Conservation (phyloP, 1,284 basidiomycete species). For the Tilletia setariae region DNA sequence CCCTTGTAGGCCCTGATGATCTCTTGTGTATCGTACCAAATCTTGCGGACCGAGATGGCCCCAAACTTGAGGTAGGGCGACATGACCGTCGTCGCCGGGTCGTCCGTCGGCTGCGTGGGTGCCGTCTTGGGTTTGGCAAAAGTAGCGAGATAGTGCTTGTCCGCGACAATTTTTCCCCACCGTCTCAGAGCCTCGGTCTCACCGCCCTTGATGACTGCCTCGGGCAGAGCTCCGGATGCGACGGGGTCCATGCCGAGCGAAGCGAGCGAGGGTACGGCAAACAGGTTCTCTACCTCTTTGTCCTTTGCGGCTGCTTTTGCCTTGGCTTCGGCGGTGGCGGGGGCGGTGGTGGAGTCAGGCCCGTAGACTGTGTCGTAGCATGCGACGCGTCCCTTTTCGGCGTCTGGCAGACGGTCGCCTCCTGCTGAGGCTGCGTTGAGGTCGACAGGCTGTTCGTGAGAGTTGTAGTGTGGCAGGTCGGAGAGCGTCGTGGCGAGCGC, state of each 20-base stretch:
- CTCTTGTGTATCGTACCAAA: conserved; percentile 41
- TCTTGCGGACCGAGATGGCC: conserved; percentile 55
- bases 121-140: conserved; percentile 61
- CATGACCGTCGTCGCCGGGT: conserved; percentile 54
- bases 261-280: conserved; percentile 59
- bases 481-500: conserved; percentile 33
- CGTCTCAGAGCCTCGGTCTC: conserved; percentile 58
- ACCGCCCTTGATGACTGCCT: conserved; percentile 56
- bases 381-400: conserved; percentile 25
- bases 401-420: conserved; percentile 30
- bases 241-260: conserved; percentile 58
- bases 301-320: conserved; percentile 43
- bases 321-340: no score
- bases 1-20: conserved; percentile 40
- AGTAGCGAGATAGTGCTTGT: conserved; percentile 55
- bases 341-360: conserved; percentile 33
- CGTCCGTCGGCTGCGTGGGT: conserved; percentile 29
- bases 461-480: conserved; percentile 35
- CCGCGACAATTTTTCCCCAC: conserved; percentile 56
- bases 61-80: conserved; percentile 61
- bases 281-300: conserved; percentile 39
- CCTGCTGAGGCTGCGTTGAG: conserved; percentile 37
- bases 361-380: conserved; percentile 57
- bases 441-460: conserved; percentile 22
- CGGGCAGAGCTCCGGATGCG: conserved; percentile 44